These are phyloP conservation scores for Aspergillus carlsbadensis DNA, from an alignment of 495 filamentous ascomycete species.

Conservation along the genomic window DNA sequence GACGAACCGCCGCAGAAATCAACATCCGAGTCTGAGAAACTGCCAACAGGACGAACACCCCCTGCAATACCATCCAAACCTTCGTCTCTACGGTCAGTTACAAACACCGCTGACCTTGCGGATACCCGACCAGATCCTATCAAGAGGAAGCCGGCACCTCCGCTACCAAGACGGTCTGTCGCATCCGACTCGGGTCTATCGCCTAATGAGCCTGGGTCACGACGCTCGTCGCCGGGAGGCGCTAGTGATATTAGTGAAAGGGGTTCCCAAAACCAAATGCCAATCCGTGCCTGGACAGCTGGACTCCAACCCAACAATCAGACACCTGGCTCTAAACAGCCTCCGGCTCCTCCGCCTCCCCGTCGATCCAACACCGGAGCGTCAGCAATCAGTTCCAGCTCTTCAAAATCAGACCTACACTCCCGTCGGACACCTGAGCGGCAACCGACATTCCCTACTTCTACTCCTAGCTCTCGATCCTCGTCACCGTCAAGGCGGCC, in stretches of 20 bases:
- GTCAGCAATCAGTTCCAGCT: constrained; percentile 14
- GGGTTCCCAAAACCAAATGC: background rate
- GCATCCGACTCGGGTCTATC: constrained; percentile 25
- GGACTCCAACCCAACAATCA: background rate
- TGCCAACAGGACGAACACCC: constrained; percentile 29
- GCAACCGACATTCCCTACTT: constrained; percentile 33
- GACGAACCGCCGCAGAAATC: constrained; percentile 40
- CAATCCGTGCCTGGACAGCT: background rate
- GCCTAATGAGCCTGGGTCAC: constrained; percentile 12
- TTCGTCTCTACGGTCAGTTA: constrained; percentile 53
- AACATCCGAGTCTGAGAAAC: constrained; percentile 19
- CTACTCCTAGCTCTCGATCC: constrained; percentile 30
- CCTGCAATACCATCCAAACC: constrained; percentile 69
- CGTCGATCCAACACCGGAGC: constrained; percentile 35
- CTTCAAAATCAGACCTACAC: constrained; percentile 6
- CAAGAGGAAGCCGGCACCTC: constrained; percentile 45
- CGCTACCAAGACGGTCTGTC: constrained; percentile 41
- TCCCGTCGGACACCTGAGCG: constrained; percentile 16
- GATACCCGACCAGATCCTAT: constrained; percentile 19
- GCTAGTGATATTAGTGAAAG: background rate
- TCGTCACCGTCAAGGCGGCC: constrained; percentile 32
- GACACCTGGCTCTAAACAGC: constrained; percentile 21
- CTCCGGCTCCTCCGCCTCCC: constrained; percentile 36
- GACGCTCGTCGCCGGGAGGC: background rate
- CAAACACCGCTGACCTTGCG: constrained; percentile 18